Evolutionary conservation across 768 basidiomycete genomes (phyloP).

Genomic region (Neoboletus subvelutipes): DNA sequence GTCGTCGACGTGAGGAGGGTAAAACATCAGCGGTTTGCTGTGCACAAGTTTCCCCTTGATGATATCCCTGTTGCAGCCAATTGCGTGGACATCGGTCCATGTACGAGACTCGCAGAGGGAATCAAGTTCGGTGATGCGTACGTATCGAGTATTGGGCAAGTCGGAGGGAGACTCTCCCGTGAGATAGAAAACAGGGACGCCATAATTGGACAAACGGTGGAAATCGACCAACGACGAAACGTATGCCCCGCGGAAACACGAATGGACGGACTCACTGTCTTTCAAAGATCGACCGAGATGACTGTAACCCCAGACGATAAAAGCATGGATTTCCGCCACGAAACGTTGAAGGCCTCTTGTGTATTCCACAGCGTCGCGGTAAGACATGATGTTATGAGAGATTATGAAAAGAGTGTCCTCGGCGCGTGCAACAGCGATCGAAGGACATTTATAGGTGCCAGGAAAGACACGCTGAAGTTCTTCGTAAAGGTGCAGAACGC

Average conservation of each 20-base stretch:
- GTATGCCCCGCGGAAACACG: background rate
- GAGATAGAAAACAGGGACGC: background rate
- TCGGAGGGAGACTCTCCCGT: background rate
- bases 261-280: background rate
- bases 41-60: background rate
- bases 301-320: background rate
- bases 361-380: conserved; percentile 1
- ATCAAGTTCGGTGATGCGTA: background rate
- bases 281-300: background rate
- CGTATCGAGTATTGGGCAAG: background rate
- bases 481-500: no score
- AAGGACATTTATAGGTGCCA: background rate
- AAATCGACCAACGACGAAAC: background rate
- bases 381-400: background rate
- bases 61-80: background rate
- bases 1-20: background rate
- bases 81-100: background rate
- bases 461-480: no score
- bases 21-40: conserved; percentile 1
- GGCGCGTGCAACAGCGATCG: background rate
- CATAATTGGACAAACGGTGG: background rate
- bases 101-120: background rate
- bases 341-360: background rate
- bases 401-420: background rate
- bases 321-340: background rate